These are phyloP conservation scores for Panaeolus cyanescens DNA, from an alignment of 768 basidiomycete genomes.

Conservation along the genomic window DNA sequence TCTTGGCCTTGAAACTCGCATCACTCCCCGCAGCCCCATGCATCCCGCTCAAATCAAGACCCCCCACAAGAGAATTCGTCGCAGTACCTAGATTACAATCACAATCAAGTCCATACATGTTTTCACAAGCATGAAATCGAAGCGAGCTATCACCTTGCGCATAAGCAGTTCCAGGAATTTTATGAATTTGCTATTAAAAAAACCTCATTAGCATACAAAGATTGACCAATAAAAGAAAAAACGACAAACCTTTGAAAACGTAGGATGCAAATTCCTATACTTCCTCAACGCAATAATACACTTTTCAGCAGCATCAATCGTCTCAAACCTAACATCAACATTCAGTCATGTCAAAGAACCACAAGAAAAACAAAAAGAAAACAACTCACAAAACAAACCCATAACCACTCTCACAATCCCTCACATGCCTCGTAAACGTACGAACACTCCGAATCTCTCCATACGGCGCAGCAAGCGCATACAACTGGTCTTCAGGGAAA, in stretches of 20 bases:
- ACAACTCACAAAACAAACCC: slow-evolving; percentile 75
- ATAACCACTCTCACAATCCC: slow-evolving; percentile 72
- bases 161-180: slow-evolving; percentile 77
- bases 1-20: slow-evolving; percentile 71
- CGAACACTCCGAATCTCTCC: slow-evolving; percentile 77
- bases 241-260: slow-evolving; percentile 74
- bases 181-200: slow-evolving; percentile 58
- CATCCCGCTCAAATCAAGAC: slow-evolving; percentile 15
- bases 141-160: slow-evolving; percentile 33
- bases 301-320: slow-evolving; percentile 65
- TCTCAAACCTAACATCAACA: slow-evolving; percentile 54
- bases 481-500: slow-evolving; percentile 79
- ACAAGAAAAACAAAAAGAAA: background rate
- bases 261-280: slow-evolving; percentile 80
- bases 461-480: slow-evolving; percentile 69
- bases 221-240: slow-evolving; percentile 5
- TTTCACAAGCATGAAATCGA: slow-evolving; percentile 17
- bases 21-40: slow-evolving; percentile 23
- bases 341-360: slow-evolving; percentile 5
- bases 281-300: slow-evolving; percentile 73
- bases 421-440: slow-evolving; percentile 82
- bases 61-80: slow-evolving; percentile 8
- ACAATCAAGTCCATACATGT: slow-evolving; percentile 5
- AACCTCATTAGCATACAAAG: background rate
- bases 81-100: slow-evolving; percentile 5